These are phyloP conservation scores for Penicillium italicum DNA, from an alignment of 2,329 filamentous ascomycete species.

Conservation along the genomic window DNA sequence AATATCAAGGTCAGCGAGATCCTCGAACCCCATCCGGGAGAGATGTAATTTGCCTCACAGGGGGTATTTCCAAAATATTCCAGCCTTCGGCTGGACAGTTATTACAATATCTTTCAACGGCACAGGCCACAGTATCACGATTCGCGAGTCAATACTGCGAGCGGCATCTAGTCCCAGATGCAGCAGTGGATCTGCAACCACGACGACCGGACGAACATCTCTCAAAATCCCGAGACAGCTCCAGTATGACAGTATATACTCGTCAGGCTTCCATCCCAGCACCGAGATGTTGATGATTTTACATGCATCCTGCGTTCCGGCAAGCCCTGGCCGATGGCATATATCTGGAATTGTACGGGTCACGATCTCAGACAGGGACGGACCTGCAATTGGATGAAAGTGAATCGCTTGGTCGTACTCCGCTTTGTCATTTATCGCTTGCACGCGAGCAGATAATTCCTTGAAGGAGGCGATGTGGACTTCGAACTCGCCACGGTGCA, in stretches of 20 bases:
- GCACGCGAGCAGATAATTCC: slow-evolving; percentile 34
- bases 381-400: slow-evolving; percentile 37
- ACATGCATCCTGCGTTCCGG: slow-evolving; percentile 35
- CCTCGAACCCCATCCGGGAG: not conserved
- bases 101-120: slow-evolving; percentile 43
- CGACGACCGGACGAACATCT: slow-evolving; percentile 38
- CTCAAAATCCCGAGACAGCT: slow-evolving; percentile 40
- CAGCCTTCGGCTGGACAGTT: slow-evolving; percentile 39
- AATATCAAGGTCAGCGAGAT: not conserved
- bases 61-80: slow-evolving; percentile 34
- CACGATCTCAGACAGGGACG: slow-evolving; percentile 35
- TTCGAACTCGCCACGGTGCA: slow-evolving; percentile 36
- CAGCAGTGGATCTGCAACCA: slow-evolving; percentile 47
- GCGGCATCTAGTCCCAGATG: slow-evolving; percentile 45
- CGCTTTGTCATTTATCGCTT: slow-evolving; percentile 24
- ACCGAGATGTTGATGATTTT: slow-evolving; percentile 28
- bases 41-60: slow-evolving; percentile 24
- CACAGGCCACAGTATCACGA: slow-evolving; percentile 46
- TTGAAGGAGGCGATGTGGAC: slow-evolving; percentile 48
- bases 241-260: slow-evolving; percentile 43
- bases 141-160: slow-evolving; percentile 33
- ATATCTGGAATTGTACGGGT: slow-evolving; percentile 28
- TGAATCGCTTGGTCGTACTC: slow-evolving; percentile 4
- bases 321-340: slow-evolving; percentile 33
- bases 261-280: slow-evolving; percentile 37